Evolutionary conservation across 805 yeast genomes (phyloP), one percentile per base, ranked within the genome.

Genomic region (Wickerhamiella sorbophila): DNA sequence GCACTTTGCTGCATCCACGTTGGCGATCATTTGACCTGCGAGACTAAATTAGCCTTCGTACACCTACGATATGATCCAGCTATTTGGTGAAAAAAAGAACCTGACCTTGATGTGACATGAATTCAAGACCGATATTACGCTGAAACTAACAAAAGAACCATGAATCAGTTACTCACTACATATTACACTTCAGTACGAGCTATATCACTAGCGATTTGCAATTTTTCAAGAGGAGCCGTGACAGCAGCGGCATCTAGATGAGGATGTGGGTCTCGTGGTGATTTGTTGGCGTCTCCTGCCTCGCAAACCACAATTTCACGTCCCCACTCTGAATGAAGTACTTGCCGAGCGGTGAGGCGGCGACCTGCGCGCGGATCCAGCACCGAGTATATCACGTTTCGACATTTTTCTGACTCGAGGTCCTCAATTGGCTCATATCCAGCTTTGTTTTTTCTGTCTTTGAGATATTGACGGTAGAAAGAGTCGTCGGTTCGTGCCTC

Each of bases 301-400:
- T 71, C 74, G 58, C 94, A 85, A 21, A 83, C 76, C 44, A 63
- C 69, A 49, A 87, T 84, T 59, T 82, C 93, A 44, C 96, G 67
- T 1, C 91, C 94, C 96, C 96, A 87, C 60, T 88, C 96, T 57
- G 91, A 78, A 54, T 80, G 85, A 56, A 88, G 67, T 18, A 86
- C 75, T 61, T 88, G 95, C 50, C 74, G 74, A 10, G 91, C 91
- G 16, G 81, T 86, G 48, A 88, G 79, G 57, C 96, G 71, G 54
- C 95, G 70, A 18, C 70, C 66, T 3, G 97, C 94, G 34, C 77
- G 74, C 1, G 97, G 96, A 56, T 88, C 96, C 53, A 88, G 66
- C 40, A 88, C 79, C 14, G 95, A 83, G 58, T 87, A 87, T 47
- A 88, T 80, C 34, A 87, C 96, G 55, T 87, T 87, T 44, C 95